Evolutionary conservation across 2,329 filamentous ascomycete genomes (phyloP), one percentile per base, ranked within the genome.

Genomic region (Aspergillus niger): DNA sequence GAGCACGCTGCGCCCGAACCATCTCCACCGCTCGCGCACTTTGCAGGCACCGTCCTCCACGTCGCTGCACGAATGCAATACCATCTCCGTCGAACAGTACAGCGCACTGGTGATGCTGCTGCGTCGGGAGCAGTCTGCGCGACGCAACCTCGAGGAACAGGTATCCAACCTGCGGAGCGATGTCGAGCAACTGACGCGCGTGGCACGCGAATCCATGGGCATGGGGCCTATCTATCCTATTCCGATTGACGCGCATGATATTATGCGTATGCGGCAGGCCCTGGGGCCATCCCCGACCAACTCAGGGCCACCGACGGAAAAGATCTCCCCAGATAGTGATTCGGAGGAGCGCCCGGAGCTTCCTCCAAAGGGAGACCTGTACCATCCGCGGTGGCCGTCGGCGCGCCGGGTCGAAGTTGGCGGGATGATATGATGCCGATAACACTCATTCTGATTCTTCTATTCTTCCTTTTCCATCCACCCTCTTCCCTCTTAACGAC

Each of bases 41-140:
- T 56, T 68, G 55, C 70, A 69, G 55, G 63, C 64, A 4, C 68
- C 72, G 3, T 76, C 75, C 0, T 66, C 74, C 17, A 66, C 67
- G 6, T 76, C 74, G 1, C 55, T 73, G 20, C 67, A 66, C 8
- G 74, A 77, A 47, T 69, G 71, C 52, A 64, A 67, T 30, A 68
- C 70, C 7, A 77, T 79, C 43, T 79, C 79, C 4, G 73, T 79
- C 15, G 79, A 82, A 44, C 78, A 81, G 57, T 81, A 81, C 63
- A 80, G 77, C 59, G 76, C 77, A 0, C 70, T 82, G 2, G 75
- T 81, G 28, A 79, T 75, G 11, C 72, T 82, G 1, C 72, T 82
- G 11, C 75, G 78, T 5, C 72, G 79, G 51, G 80, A 82, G 63
- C 79, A 81, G 62, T 75, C 73, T 5, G 80, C 80, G 2, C 78